Evolutionary conservation across 768 basidiomycete genomes (phyloP), one percentile per base, ranked within the genome.

Genomic region (Coprinellus micaceus): DNA sequence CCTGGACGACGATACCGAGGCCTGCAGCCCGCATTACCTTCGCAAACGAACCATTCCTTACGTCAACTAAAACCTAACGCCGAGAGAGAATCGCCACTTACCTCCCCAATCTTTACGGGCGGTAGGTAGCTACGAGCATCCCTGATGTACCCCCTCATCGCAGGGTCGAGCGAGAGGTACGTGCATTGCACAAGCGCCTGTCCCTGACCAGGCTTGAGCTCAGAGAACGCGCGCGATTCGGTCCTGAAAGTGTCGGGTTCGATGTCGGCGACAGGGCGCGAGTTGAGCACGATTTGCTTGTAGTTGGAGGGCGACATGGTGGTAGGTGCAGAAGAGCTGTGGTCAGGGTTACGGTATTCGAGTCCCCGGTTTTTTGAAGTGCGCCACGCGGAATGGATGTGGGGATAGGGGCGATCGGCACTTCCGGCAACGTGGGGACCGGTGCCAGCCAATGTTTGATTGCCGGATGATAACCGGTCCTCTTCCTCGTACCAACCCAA

Each of bases 121-220:
- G 82, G 81, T 15, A 89, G 48, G 65, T 93, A 92, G 61, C 83
- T 86, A 45, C 93, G 77, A 15, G 65, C 67, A 66, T 91, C 88
- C 58, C 80, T 82, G 50, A 98, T 65, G 80, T 89, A 97, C 12
- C 82, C 84, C 9, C 93, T 81, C 91, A 94, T 92, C 0, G 92
- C 91, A 19, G 94, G 93, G 64, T 97, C 94, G 60, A 97, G 68
- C 30, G 85, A 86, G 29, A 93, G 65, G 77, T 86, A 94, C 46
- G 85, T 84, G 56, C 89, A 83, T 67, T 83, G 80, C n/a, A 98
- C 83, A 45, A 95, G 75, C 7, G 84, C 83, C 59, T 88, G 77
- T 22, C 72, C 69, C 19, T 69, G 59, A 1, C 77, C 78, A 5
- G 84, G 77, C 63, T 79, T 78, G 51, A 90, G 74, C 47, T 66